Evolutionary conservation across 805 yeast species (phyloP), one percentile per base, ranked within the genome.

Genomic region (Saccharomycopsis javanensis): DNA sequence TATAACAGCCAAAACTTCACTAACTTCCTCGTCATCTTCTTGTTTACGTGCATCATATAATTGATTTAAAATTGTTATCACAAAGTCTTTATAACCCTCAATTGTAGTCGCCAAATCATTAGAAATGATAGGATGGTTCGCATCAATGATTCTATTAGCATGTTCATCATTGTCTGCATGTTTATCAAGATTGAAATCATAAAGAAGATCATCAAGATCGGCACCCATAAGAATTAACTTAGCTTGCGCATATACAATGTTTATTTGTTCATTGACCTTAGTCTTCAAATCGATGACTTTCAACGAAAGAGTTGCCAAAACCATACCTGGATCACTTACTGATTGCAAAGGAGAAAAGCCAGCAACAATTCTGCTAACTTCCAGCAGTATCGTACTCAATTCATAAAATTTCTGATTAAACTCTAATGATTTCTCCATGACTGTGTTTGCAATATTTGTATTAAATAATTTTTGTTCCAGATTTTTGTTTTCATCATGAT

Each of bases 1-100:
- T 13, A 81, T 80, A 38, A 81, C 81, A 0, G 82, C 81, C 58
- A 81, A 72, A 61, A 84, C 80, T 64, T 81, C 85, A 70, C 76
- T 73, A 51, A 79, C 76, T 7, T 76, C 78, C 42, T 75, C 76
- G 20, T 72, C 70, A 62, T 81, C 83, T 31, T 78, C 76, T 10
- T 66, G 62, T 23, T 76, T 75, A 6, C 79, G 73, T 5, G 81
- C 76, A 4, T 65, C 69, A 57, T 79, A 76, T 60, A 81, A 69
- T 64, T 81, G 85, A 51, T 69, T 71, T 38, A 81, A 65, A 51
- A 81, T 69, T 54, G 78, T 76, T 53, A 75, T 74, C 30, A 80
- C 79, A 64, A 81, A 81, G 10, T 67, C 66, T 61, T 79, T 78
- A 62, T 81, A 81, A 20, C 79, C 69, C 16, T 63, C 57, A 11